phyloP scores from a whole-genome alignment of 768 basidiomycete genomes.

The Suillus subalutaceus region DNA sequence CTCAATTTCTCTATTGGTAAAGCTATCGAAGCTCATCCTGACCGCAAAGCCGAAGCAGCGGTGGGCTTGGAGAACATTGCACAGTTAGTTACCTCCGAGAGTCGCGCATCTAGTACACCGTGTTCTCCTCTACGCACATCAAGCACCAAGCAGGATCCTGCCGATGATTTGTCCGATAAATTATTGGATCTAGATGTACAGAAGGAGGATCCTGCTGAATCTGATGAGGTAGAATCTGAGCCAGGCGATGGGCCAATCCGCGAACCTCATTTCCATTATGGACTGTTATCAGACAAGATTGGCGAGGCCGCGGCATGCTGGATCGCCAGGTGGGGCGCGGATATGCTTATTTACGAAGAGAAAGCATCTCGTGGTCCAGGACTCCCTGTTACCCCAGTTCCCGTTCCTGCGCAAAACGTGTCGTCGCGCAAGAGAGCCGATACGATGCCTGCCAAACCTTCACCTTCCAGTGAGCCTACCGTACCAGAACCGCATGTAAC shows the following conservation, averaged over 20 bases:
- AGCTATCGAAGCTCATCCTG: conserved; percentile 49
- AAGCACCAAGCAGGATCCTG: conserved; percentile 15
- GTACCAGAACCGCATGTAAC: conserved; percentile 23
- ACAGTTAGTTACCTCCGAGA: conserved; percentile 44
- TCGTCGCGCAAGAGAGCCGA: conserved; percentile 31
- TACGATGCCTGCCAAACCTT: conserved; percentile 30
- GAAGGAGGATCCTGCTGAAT: conserved; percentile 41
- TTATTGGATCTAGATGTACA: conserved; percentile 34
- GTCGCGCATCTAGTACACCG: conserved; percentile 12
- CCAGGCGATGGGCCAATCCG: conserved; percentile 18
- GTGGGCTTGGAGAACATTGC: conserved; percentile 74
- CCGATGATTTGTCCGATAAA: conserved; percentile 32
- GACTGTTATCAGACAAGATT: conserved; percentile 88
- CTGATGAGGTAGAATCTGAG: conserved; percentile 34
- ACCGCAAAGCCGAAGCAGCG: conserved; percentile 58
- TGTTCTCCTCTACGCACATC: neutral
- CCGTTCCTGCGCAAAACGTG: conserved; percentile 20
- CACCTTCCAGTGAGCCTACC: conserved; percentile 16
- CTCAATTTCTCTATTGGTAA: conserved; percentile 82
- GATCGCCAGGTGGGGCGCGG: conserved; percentile 83
- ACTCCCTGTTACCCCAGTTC: conserved; percentile 18
- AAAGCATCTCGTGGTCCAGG: conserved; percentile 24
- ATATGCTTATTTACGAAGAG: conserved; percentile 73
- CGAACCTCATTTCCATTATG: conserved; percentile 67
- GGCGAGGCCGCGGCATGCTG: conserved; percentile 89